Base-by-base conservation (phyloP, 2,329 filamentous ascomycete genomes). In the Aspergillus intermedius region DNA sequence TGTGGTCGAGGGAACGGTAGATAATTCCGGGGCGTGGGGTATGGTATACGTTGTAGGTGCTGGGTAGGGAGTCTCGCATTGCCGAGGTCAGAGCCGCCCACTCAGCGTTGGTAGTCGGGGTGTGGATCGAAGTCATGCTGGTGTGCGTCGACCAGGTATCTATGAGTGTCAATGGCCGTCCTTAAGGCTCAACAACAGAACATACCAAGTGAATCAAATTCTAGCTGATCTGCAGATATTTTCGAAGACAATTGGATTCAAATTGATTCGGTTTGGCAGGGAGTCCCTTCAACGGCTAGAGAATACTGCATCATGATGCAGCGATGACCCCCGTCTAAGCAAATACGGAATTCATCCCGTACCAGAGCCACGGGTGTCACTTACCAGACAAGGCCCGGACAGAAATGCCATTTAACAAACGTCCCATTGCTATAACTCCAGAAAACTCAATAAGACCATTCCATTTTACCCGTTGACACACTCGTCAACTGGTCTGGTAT, bases 1-100 rank as follows among this genome's bases (percentile, higher is more conserved):
- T 74, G 52, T 74, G 71, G 53, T 74, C 72, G 51, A 74, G 73
- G 41, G 61, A 64, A 13, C 60, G 59, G 22, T 66, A 59, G 28
- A 71, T 57, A 13, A 51, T 42, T 6, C 61, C 48, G 19, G 66
- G 59, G 9, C 55, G 52, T 21, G 63, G 54, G 4, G 57, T 49
- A 42, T 57, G 59, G 40, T 62, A 59, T 32, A 54, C 50, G 6
- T 55, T 49, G 39, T 49, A 56, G 21, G 47, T 49, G 4, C 52
- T 51, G 5, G 65, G 64, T 3, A 67, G 58, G 4, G 54, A 48
- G 25, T 59, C 50, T 42, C 60, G 59, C 39, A 60, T 51, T 15
- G 50, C 48, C 25, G 59, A 52, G 47, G 70, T 65, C 44, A 61
- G 51, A 5, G 54, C 47, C 19, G 56, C 57, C 68, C 67, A 71